phyloP scores from a whole-genome alignment of 768 basidiomycete genomes.

The Boletus sp. region DNA sequence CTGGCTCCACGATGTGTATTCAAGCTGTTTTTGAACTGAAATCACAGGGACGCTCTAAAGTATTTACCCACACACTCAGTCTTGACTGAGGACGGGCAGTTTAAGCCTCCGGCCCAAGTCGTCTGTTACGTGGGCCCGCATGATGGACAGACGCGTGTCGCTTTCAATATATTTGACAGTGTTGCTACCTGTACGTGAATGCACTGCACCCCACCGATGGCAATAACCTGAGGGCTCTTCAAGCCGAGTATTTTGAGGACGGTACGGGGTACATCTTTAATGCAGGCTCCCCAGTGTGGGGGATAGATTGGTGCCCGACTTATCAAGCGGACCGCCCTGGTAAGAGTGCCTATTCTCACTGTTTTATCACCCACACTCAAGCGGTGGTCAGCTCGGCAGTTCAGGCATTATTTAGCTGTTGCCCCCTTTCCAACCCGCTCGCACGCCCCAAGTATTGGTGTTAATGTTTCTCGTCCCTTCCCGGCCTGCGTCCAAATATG shows the following conservation, averaged over 20 bases:
- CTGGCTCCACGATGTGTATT: constrained; percentile 2
- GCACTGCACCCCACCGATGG: constrained; percentile 10
- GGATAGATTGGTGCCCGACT: constrained; percentile 90
- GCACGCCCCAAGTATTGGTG: constrained; percentile 65
- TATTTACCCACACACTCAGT: constrained; percentile 58
- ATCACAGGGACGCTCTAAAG: constrained; percentile 47
- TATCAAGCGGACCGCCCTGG: constrained; percentile 53
- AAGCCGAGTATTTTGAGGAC: constrained; percentile 59
- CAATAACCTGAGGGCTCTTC: not conserved
- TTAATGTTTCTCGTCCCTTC: constrained; percentile 50
- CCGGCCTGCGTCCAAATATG: constrained; percentile 85
- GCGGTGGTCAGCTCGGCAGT: constrained; percentile 41
- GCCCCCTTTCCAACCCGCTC: constrained; percentile 65
- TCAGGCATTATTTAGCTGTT: constrained; percentile 81
- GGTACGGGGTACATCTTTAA: constrained; percentile 72
- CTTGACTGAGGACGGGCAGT: constrained; percentile 48
- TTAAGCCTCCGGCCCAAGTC: constrained; percentile 52
- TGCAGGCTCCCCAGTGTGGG: constrained; percentile 89
- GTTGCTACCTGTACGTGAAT: constrained; percentile 58
- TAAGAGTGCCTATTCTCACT: constrained; percentile 26
- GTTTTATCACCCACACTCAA: not conserved
- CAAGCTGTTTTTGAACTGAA: constrained; percentile 1
- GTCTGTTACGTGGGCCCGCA: constrained; percentile 67
- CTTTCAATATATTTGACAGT: constrained; percentile 55
- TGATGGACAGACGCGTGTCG: constrained; percentile 45